Conservation (phyloP, 2,329 filamentous ascomycete genomes). For the Daldinia sp. region DNA sequence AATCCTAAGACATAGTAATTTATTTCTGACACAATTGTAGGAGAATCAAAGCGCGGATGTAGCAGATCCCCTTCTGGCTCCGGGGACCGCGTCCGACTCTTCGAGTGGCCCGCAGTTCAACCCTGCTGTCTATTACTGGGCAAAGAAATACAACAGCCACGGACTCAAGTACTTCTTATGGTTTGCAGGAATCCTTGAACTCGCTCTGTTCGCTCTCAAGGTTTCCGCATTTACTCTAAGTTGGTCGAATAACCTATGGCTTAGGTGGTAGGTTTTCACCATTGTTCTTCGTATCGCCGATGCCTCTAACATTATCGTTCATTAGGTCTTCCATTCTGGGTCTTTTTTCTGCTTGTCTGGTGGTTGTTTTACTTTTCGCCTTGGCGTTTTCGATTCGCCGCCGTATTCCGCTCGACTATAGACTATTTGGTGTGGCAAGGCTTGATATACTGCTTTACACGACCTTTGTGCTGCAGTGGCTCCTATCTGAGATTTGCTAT, state of each 20-base stretch:
- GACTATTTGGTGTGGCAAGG: background rate
- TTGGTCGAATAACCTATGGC: background rate
- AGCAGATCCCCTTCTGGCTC: background rate
- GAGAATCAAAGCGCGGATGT: background rate
- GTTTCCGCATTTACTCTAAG: background rate
- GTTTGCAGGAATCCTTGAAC: background rate
- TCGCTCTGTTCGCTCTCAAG: background rate
- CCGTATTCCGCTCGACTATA: background rate
- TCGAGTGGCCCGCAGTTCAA: background rate
- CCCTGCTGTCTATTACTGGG: background rate
- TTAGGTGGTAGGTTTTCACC: background rate
- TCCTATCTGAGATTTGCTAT: background rate
- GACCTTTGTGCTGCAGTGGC: background rate
- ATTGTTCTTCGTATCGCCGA: background rate
- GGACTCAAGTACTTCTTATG: background rate
- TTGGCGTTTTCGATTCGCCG: background rate
- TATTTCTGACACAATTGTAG: background rate
- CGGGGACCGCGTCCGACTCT: background rate
- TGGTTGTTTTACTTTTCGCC: background rate
- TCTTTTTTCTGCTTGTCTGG: background rate
- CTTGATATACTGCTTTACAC: background rate
- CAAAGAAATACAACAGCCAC: background rate
- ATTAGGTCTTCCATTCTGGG: background rate
- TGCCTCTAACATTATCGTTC: background rate
- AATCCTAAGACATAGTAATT: too few species aligned